phyloP scores from a whole-genome alignment of 805 yeast species.

The Candida sakaeoensis region DNA sequence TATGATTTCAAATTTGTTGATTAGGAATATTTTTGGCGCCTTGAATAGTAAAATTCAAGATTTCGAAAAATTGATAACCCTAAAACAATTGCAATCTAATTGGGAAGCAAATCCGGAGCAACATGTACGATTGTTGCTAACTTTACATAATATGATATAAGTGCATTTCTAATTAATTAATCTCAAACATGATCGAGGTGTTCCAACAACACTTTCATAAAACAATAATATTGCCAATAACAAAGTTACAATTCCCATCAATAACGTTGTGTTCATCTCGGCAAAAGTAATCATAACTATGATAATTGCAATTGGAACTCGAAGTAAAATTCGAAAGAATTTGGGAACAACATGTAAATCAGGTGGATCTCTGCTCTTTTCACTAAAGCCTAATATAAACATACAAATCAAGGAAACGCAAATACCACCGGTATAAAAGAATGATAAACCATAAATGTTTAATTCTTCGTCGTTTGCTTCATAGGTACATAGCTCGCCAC shows the following conservation, averaged over 20 bases:
- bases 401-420: constrained; percentile 40
- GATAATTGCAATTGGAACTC: constrained; percentile 39
- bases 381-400: constrained; percentile 40
- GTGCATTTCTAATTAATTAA: too few relatives aligned
- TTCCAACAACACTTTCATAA: constrained; percentile 34
- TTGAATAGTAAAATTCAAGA: neutral
- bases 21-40: neutral
- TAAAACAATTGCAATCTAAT: neutral
- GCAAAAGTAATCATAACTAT: constrained; percentile 45
- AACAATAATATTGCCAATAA: constrained; percentile 29
- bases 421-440: constrained; percentile 53
- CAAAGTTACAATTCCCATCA: constrained; percentile 42
- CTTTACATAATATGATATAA: too few relatives aligned
- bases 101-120: neutral
- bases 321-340: constrained; percentile 34
- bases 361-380: constrained; percentile 40
- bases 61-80: neutral
- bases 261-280: constrained; percentile 31
- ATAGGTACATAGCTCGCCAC: constrained; percentile 42
- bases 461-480: constrained; percentile 29
- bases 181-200: constrained; percentile 16
- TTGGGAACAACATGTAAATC: constrained; percentile 27
- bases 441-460: constrained; percentile 38
- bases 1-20: neutral
- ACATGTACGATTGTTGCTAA: too few relatives aligned